Evolutionary conservation across 208 protist species (phyloP).

Genomic region (Leishmania braziliensis): DNA sequence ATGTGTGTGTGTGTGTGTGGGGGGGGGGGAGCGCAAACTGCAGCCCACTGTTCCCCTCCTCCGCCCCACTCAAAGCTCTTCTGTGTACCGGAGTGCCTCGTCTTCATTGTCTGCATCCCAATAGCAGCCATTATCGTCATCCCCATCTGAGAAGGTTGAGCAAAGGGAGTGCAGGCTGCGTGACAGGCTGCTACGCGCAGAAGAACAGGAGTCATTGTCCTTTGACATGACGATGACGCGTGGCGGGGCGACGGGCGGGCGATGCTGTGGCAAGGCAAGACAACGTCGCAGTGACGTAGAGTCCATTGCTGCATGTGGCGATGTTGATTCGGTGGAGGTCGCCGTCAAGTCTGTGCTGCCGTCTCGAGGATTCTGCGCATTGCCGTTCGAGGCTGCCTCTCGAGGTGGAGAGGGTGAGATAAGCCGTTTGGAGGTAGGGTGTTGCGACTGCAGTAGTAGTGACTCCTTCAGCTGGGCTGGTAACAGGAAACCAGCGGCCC

Average conservation of each 20-base stretch:
- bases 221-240: neutral
- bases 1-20: neutral
- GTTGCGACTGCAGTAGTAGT: neutral
- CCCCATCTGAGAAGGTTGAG: slow-evolving; percentile 10
- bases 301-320: neutral
- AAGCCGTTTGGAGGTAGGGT: neutral
- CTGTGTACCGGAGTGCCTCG: neutral
- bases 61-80: slow-evolving; percentile 2
- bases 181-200: slow-evolving; percentile 9
- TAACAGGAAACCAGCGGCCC: neutral
- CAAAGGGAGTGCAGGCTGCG: slow-evolving; percentile 25
- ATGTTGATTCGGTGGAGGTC: neutral
- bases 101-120: slow-evolving; percentile 6
- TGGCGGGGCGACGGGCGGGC: slow-evolving; percentile 18
- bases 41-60: neutral
- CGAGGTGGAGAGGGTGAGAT: slow-evolving; percentile 11
- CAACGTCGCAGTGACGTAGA: neutral
- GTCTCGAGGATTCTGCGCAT: neutral
- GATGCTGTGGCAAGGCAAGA: neutral
- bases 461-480: neutral
- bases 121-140: neutral
- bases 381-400: neutral
- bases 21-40: neutral
- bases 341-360: neutral
- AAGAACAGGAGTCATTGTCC: neutral